Percentiles rank a stretch among this genome's conserved stretches.
phyloP scores from a whole-genome alignment of 2,329 filamentous ascomycete genomes.

The Fusarium stilboides region DNA sequence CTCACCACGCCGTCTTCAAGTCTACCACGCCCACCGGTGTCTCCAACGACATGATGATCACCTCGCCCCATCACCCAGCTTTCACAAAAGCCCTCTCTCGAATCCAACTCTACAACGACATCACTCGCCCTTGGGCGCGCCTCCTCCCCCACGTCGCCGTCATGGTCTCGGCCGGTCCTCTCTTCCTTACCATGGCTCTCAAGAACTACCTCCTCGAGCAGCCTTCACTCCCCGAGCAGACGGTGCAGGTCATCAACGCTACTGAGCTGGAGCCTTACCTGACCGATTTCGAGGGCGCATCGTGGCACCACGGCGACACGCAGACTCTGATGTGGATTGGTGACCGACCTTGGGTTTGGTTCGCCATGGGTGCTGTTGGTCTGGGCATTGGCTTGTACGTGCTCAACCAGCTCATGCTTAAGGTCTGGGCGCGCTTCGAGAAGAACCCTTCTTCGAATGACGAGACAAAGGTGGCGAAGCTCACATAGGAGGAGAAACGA shows the following conservation, averaged over 20 bases:
- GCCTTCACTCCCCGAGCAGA: conserved; percentile 51
- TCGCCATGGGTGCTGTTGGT: conserved; percentile 49
- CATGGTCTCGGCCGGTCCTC: conserved; percentile 83
- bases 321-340: conserved; percentile 65
- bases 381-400: conserved; percentile 35
- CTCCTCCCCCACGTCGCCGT: conserved; percentile 80
- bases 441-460: conserved; percentile 25
- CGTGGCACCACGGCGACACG: conserved; percentile 65
- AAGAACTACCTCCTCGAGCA: conserved; percentile 76
- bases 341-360: conserved; percentile 54
- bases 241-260: conserved; percentile 51
- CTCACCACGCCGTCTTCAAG: conserved; percentile 52
- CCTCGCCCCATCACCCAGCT: conserved; percentile 80
- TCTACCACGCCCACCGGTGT: conserved; percentile 81
- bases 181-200: conserved; percentile 83
- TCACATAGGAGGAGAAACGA: conserved; percentile 30
- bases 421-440: conserved; percentile 27
- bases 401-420: conserved; percentile 34
- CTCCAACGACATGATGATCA: conserved; percentile 85
- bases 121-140: conserved; percentile 71
- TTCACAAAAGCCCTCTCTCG: conserved; percentile 78
- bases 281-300: conserved; percentile 57
- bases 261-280: conserved; percentile 52
- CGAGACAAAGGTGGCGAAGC: conserved; percentile 40
- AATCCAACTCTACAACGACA: conserved; percentile 73